These are phyloP conservation scores for Epichloe typhina DNA, from an alignment of 2,329 filamentous ascomycete species.

Conservation along the genomic window DNA sequence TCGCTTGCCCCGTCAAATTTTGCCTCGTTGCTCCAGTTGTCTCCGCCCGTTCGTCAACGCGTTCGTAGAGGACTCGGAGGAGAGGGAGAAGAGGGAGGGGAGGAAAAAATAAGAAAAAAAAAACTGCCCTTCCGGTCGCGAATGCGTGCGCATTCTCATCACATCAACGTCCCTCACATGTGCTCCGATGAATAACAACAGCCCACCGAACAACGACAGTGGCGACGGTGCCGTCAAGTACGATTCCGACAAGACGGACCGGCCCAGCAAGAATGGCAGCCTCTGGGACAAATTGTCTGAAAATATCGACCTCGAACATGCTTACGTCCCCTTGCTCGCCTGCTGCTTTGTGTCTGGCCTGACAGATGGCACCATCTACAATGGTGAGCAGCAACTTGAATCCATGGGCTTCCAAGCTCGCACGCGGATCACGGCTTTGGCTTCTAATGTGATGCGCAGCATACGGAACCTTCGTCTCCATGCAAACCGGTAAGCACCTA, in stretches of 20 bases:
- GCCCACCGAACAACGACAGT: background rate
- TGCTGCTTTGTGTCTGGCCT: slow-evolving; percentile 26
- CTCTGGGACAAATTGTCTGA: slow-evolving; percentile 3
- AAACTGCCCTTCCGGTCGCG: background rate
- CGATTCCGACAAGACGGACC: slow-evolving; percentile 9
- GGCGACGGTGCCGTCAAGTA: background rate
- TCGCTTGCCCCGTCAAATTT: background rate
- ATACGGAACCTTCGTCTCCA: slow-evolving; percentile 19
- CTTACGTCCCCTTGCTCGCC: slow-evolving; percentile 19
- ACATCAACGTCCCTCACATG: background rate
- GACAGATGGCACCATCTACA: slow-evolving; percentile 27
- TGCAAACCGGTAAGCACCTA: slow-evolving; percentile 21
- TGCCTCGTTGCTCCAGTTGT: slow-evolving; percentile 1
- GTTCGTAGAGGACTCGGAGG: no score
- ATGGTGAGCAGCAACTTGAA: slow-evolving; percentile 10
- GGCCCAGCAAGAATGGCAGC: slow-evolving; percentile 4
- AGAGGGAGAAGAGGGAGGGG: background rate
- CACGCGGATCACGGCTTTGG: background rate
- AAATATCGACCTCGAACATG: slow-evolving; percentile 8
- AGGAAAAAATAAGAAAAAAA: background rate
- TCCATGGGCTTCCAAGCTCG: no score
- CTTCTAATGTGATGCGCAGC: slow-evolving; percentile 7
- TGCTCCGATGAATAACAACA: background rate
- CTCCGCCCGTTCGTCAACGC: background rate
- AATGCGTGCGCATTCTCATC: background rate